phyloP scores from a whole-genome alignment of 129 eudicot genomes.

The Artemisia tridentata region DNA sequence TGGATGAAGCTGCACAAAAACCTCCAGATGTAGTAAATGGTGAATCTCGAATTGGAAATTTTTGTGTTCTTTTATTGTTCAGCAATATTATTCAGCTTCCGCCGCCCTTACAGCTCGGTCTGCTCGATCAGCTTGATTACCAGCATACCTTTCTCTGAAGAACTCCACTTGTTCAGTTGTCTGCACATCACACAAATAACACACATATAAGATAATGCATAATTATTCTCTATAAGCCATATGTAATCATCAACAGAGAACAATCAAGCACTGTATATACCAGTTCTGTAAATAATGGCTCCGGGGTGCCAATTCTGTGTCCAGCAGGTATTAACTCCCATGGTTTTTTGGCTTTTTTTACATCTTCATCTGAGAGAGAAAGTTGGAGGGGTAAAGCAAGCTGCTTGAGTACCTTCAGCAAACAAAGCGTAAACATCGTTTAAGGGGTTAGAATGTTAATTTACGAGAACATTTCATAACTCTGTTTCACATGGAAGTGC shows the following conservation, averaged over 20 bases:
- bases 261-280: constrained; percentile 30
- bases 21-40: constrained; percentile 8
- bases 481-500: neutral
- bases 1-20: neutral
- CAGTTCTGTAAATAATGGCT: constrained; percentile 38
- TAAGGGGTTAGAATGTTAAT: neutral
- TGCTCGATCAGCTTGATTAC: constrained; percentile 95
- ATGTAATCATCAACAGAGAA: neutral
- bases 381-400: constrained; percentile 51
- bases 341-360: constrained; percentile 60
- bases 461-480: neutral
- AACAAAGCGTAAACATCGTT: constrained; percentile 8
- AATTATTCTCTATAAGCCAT: neutral
- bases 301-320: constrained; percentile 9
- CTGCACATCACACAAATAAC: constrained; percentile 38
- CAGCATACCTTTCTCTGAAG: constrained; percentile 71
- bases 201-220: neutral
- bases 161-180: constrained; percentile 62
- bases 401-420: constrained; percentile 74
- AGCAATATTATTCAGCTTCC: constrained; percentile 60
- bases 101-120: constrained; percentile 68
- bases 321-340: constrained; percentile 78
- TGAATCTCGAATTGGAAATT: constrained; percentile 39
- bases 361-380: constrained; percentile 55
- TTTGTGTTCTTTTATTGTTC: constrained; percentile 52